A percentile compares a stretch with the other conserved stretches of the same genome.
Conservation (phyloP, 306 rosid species). For the Myrica gale region DNA sequence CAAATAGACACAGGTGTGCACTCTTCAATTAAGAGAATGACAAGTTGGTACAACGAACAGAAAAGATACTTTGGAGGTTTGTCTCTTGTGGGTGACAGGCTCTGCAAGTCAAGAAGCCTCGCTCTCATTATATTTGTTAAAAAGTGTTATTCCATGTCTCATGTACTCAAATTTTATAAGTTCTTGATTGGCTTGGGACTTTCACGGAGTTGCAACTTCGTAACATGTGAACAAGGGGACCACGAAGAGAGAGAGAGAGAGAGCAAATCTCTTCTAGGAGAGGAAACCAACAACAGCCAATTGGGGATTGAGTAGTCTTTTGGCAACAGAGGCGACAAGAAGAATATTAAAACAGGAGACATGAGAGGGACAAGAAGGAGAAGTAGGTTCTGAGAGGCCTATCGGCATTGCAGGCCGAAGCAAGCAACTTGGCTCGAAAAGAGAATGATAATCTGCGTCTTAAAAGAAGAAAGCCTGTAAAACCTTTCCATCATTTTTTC, state of each 20-base stretch:
- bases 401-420: neutral
- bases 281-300: neutral
- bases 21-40: slow-evolving; percentile 4
- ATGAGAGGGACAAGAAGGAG: too few relatives aligned
- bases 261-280: neutral
- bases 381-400: neutral
- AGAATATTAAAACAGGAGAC: too few relatives aligned
- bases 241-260: neutral
- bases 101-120: slow-evolving; percentile 47
- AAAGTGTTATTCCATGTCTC: slow-evolving; percentile 25
- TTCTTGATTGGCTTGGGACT: slow-evolving; percentile 30
- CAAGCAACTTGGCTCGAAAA: neutral
- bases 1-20: neutral
- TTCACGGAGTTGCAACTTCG: slow-evolving; percentile 21
- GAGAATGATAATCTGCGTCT: too few relatives aligned
- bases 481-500: too few relatives aligned
- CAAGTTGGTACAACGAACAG: slow-evolving; percentile 22
- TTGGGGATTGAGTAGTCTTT: neutral
- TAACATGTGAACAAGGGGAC: slow-evolving; percentile 54
- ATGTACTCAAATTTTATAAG: slow-evolving; percentile 14
- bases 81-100: slow-evolving; percentile 33
- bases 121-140: slow-evolving; percentile 12
- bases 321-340: too few relatives aligned
- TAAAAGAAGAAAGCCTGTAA: too few relatives aligned
- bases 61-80: slow-evolving; percentile 28